Evolutionary conservation across 129 eudicot species (phyloP).

Genomic region (Lactuca sativa): DNA sequence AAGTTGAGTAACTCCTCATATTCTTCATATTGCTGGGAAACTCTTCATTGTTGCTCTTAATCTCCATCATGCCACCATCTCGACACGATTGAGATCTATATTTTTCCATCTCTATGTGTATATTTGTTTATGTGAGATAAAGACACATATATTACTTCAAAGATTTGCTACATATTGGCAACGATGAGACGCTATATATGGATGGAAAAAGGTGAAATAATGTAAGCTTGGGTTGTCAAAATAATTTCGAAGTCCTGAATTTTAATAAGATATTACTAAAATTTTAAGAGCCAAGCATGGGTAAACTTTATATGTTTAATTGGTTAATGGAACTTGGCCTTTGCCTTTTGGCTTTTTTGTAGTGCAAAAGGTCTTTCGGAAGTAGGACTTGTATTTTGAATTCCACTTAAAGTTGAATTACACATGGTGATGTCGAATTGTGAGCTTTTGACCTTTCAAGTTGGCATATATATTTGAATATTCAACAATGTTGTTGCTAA

Average conservation of each 20-base stretch:
- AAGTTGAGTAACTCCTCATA: slow-evolving; percentile 43
- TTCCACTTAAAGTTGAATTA: slow-evolving; percentile 22
- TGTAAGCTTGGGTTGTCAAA: not conserved
- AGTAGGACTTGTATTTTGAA: slow-evolving; percentile 15
- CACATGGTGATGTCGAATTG: slow-evolving; percentile 7
- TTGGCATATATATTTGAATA: not conserved
- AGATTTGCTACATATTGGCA: slow-evolving; percentile 2
- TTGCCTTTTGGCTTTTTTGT: slow-evolving; percentile 35
- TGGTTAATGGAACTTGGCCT: slow-evolving; percentile 25
- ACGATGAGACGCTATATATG: not conserved
- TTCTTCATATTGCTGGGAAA: slow-evolving; percentile 49
- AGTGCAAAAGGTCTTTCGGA: slow-evolving; percentile 28
- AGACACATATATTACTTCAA: not conserved
- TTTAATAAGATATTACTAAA: not conserved
- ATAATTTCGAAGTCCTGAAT: not conserved
- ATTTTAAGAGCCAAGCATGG: slow-evolving; percentile 9
- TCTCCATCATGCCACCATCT: slow-evolving; percentile 38
- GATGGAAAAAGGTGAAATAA: not conserved
- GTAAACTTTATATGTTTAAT: slow-evolving; percentile 21
- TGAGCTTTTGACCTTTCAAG: slow-evolving; percentile 20
- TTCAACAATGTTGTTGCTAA: no score
- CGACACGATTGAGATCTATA: slow-evolving; percentile 64
- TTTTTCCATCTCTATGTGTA: slow-evolving; percentile 43
- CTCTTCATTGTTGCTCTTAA: slow-evolving; percentile 20
- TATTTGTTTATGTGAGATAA: not conserved